Conservation (phyloP, 202 grass and related monocot genomes). For the Panicum virgatum region DNA sequence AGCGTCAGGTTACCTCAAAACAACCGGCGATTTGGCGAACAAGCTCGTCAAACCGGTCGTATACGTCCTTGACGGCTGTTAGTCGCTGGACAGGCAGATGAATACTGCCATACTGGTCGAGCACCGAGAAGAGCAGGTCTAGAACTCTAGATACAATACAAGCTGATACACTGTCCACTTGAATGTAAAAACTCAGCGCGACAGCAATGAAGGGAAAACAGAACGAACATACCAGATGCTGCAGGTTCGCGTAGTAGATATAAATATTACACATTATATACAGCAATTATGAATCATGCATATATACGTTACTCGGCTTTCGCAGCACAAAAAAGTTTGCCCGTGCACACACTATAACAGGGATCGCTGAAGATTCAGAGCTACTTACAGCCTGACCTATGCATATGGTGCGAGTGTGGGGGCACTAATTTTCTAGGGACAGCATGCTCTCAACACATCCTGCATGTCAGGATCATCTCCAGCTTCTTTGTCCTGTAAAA, state of each 20-base stretch:
- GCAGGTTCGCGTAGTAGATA: not conserved
- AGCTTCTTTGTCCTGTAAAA: constrained; percentile 84
- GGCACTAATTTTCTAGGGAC: constrained; percentile 43
- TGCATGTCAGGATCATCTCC: constrained; percentile 88
- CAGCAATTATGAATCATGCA: not conserved
- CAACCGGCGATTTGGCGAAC: too few relatives aligned
- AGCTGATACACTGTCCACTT: not conserved
- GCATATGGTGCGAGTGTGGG: not conserved
- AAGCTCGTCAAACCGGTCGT: too few relatives aligned
- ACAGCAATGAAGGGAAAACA: too few relatives aligned
- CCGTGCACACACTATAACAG: too few relatives aligned
- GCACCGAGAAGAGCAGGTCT: not conserved
- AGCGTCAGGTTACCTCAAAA: too few relatives aligned
- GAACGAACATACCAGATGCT: not conserved
- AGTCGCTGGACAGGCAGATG: not conserved
- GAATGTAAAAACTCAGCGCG: not conserved
- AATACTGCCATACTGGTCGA: not conserved
- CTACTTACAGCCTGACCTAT: not conserved
- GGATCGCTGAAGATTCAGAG: not conserved
- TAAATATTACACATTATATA: too few relatives aligned
- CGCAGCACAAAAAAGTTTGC: not conserved
- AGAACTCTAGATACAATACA: too few relatives aligned
- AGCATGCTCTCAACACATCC: constrained; percentile 76
- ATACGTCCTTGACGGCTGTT: too few relatives aligned
- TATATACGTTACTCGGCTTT: not conserved